A percentile compares a stretch with the other conserved stretches of the same genome.
phyloP scores from a whole-genome alignment of 441 rosid genomes.

The Theobroma grandiflorum region DNA sequence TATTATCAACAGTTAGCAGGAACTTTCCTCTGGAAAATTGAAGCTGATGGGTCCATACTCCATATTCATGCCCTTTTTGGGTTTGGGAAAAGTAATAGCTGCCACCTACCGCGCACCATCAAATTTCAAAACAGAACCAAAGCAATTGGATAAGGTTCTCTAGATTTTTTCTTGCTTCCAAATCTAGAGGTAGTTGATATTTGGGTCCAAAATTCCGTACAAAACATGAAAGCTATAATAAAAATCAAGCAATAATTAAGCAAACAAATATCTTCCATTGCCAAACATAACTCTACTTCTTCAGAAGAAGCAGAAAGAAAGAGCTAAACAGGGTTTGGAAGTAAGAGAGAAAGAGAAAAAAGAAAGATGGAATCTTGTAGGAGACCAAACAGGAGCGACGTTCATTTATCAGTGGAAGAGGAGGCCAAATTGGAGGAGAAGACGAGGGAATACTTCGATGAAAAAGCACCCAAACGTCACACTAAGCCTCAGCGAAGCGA shows the following conservation, averaged over 20 bases:
- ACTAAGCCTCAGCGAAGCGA: slow-evolving; percentile 75
- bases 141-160: neutral
- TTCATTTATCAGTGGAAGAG: slow-evolving; percentile 55
- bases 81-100: neutral
- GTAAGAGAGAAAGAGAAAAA: neutral
- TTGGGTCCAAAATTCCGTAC: neutral
- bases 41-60: neutral
- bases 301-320: neutral
- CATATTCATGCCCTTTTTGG: too few species aligned
- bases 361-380: slow-evolving; percentile 37
- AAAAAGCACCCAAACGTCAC: slow-evolving; percentile 61
- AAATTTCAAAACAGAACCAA: neutral
- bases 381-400: slow-evolving; percentile 65
- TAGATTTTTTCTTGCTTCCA: neutral
- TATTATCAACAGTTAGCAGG: too few species aligned
- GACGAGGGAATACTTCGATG: slow-evolving; percentile 56
- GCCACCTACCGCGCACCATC: neutral
- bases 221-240: neutral
- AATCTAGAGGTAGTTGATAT: neutral
- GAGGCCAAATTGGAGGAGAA: slow-evolving; percentile 49
- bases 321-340: neutral
- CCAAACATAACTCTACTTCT: neutral
- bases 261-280: neutral
- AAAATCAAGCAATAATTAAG: neutral
- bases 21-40: neutral